These are phyloP conservation scores for Dillenia turbinata DNA, from an alignment of 164 flowering plant genomes.

Conservation along the genomic window DNA sequence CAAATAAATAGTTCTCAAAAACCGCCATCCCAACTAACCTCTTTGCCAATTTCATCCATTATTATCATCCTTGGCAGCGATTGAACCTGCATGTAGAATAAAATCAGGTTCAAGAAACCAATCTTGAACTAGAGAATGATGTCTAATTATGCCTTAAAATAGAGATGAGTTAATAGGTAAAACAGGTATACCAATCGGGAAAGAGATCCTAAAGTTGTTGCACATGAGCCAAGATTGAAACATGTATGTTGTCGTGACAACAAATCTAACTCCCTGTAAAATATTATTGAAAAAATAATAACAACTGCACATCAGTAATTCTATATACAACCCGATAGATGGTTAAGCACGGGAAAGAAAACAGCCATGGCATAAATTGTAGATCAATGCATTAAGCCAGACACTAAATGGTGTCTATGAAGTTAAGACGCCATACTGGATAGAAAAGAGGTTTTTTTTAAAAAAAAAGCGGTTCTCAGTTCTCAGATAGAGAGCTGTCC, in stretches of 20 bases:
- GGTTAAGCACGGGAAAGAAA: too few species aligned
- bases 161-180: background rate
- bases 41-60: slow-evolving; percentile 93
- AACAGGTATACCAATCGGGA: slow-evolving; percentile 65
- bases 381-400: too few species aligned
- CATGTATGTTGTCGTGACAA: slow-evolving; percentile 77
- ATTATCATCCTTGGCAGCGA: slow-evolving; percentile 98
- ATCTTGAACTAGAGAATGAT: background rate
- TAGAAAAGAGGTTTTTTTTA: too few species aligned
- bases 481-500: too few species aligned
- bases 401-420: too few species aligned
- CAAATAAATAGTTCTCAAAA: background rate
- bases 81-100: slow-evolving; percentile 57
- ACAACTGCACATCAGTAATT: background rate
- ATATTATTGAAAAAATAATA: slow-evolving; percentile 9
- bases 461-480: too few species aligned
- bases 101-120: slow-evolving; percentile 8
- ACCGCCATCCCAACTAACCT: slow-evolving; percentile 40
- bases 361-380: too few species aligned
- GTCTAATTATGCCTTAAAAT: background rate
- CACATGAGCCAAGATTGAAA: slow-evolving; percentile 85
- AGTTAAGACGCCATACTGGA: too few species aligned
- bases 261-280: slow-evolving; percentile 84
- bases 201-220: slow-evolving; percentile 89
- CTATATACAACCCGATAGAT: too few species aligned